A percentile compares a stretch with the other conserved stretches of the same genome.
Conservation (phyloP, 306 rosid species). For the Cajanus cajan region DNA sequence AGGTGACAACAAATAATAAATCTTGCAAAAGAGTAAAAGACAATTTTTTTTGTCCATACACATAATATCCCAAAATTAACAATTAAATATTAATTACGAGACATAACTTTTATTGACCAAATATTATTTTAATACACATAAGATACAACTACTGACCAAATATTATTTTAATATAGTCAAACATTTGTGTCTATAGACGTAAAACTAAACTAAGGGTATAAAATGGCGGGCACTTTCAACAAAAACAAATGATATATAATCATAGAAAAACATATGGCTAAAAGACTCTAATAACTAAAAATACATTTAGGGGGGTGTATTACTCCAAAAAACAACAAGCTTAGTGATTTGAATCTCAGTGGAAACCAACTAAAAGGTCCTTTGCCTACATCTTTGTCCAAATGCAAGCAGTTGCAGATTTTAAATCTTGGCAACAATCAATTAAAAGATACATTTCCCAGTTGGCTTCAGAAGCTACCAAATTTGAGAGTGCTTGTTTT, state of each 20-base stretch:
- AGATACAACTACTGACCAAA: no score
- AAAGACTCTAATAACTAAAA: not conserved
- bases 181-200: not conserved
- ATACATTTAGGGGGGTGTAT: no score
- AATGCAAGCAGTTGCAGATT: not conserved
- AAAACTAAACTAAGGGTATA: not conserved
- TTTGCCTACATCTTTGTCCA: slow-evolving; percentile 27
- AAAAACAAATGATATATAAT: not conserved
- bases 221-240: not conserved
- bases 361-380: slow-evolving; percentile 36
- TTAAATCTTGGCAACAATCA: slow-evolving; percentile 41
- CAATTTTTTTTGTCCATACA: not conserved
- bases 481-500: slow-evolving; percentile 22
- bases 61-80: no score
- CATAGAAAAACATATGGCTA: not conserved
- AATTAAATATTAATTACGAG: no score
- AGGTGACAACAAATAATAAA: not conserved
- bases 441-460: slow-evolving; percentile 32
- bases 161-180: no score
- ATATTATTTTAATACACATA: no score
- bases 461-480: slow-evolving; percentile 34
- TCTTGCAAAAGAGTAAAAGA: not conserved
- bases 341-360: not conserved
- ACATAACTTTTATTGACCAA: no score
- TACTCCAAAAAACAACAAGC: accelerated